Percentiles rank a stretch among this genome's conserved stretches.
Conservation (phyloP, 306 rosid species). For the Malus sieversii region DNA sequence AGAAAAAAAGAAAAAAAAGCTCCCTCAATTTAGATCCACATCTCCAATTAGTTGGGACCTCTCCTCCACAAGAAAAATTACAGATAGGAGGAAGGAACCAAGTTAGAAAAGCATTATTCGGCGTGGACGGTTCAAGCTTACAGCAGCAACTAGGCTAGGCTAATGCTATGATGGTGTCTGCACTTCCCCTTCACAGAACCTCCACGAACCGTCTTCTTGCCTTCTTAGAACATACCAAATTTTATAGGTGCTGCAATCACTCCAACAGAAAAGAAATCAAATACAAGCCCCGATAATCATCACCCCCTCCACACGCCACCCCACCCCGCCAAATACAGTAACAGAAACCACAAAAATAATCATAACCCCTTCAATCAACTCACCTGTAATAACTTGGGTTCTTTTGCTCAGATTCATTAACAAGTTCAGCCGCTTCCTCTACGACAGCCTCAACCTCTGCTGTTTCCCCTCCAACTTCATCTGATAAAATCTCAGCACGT, state of each 20-base stretch:
- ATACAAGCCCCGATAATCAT: not conserved
- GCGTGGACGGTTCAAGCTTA: constrained; percentile 16
- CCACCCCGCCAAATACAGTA: not conserved
- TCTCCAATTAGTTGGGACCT: not conserved
- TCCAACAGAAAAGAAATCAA: not conserved
- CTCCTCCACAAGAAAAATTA: not conserved
- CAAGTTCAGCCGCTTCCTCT: constrained; percentile 98
- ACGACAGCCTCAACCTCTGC: constrained; percentile 79
- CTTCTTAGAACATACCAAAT: constrained; percentile 67
- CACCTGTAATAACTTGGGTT: constrained; percentile 87
- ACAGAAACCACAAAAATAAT: not conserved
- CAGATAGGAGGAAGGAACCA: constrained; percentile 14
- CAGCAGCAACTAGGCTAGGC: constrained; percentile 10
- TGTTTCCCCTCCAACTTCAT: constrained; percentile 51
- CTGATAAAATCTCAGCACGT: constrained; percentile 72
- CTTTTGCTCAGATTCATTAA: constrained; percentile 51
- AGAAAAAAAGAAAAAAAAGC: not conserved
- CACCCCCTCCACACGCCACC: not conserved
- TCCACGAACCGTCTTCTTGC: constrained; percentile 92
- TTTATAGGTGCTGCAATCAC: constrained; percentile 67
- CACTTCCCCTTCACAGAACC: constrained; percentile 71
- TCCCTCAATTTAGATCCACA: not conserved
- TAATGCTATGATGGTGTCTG: constrained; percentile 37
- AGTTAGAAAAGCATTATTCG: constrained; percentile 34
- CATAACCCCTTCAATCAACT: constrained; percentile 11